phyloP scores from a whole-genome alignment of 331 rosid genomes.

The Phaseolus coccineus region DNA sequence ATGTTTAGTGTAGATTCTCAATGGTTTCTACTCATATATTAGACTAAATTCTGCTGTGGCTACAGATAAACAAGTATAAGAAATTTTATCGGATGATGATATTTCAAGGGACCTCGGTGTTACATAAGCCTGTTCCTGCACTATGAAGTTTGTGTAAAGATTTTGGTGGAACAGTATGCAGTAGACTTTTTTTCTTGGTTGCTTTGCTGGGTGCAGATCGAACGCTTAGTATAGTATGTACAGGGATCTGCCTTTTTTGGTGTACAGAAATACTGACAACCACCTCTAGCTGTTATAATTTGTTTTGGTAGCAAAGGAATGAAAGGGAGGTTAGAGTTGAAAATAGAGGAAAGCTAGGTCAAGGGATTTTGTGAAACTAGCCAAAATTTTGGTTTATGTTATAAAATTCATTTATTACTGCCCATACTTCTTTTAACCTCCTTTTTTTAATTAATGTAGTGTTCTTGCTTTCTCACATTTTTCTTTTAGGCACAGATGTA shows the following conservation, averaged over 20 bases:
- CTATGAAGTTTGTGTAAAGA: conserved; percentile 39
- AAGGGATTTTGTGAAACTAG: conserved; percentile 16
- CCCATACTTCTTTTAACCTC: background rate
- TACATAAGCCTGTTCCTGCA: conserved; percentile 62
- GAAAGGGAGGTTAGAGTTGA: conserved; percentile 50
- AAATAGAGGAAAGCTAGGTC: conserved; percentile 45
- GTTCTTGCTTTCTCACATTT: background rate
- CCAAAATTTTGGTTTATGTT: conserved; percentile 44
- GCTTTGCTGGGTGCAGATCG: conserved; percentile 38
- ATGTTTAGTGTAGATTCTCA: background rate
- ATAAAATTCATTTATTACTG: conserved; percentile 39
- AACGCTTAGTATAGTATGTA: conserved; percentile 45
- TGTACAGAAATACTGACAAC: conserved; percentile 65
- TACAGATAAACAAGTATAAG: conserved; percentile 66
- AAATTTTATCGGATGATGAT: conserved; percentile 79
- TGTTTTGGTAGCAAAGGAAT: conserved; percentile 52
- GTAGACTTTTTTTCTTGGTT: conserved; percentile 6
- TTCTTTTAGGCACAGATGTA: background rate
- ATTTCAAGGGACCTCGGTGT: conserved; percentile 84
- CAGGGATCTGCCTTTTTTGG: conserved; percentile 49
- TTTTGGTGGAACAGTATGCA: conserved; percentile 8
- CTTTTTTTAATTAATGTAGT: conserved; percentile 1
- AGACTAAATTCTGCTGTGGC: background rate
- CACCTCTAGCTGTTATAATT: conserved; percentile 44
- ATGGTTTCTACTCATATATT: background rate